phyloP scores from a whole-genome alignment of 345 rosid species.

The Eucalyptus lansdowneana region DNA sequence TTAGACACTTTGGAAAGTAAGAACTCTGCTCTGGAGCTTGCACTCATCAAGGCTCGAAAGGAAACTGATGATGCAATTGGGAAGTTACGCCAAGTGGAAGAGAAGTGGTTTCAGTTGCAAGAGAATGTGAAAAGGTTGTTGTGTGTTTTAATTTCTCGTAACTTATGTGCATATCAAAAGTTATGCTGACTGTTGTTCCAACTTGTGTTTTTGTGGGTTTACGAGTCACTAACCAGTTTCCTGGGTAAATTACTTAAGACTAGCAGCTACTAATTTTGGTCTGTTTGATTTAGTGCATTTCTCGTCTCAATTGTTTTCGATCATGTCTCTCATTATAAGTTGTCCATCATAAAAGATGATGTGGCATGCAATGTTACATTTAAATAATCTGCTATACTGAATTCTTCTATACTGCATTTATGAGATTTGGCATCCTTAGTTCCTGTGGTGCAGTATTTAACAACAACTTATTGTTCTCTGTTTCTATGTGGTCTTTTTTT shows the following conservation, averaged over 20 bases:
- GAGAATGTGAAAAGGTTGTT: constrained; percentile 55
- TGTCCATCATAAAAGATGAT: background rate
- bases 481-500: background rate
- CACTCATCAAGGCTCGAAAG: constrained; percentile 51
- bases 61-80: constrained; percentile 28
- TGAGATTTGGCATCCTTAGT: background rate
- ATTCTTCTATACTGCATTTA: background rate
- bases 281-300: background rate
- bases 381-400: background rate
- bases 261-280: background rate
- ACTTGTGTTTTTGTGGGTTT: background rate
- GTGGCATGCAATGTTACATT: background rate
- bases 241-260: background rate
- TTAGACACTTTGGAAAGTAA: constrained; percentile 53
- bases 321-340: background rate
- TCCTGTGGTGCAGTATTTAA: background rate
- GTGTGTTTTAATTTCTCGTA: background rate
- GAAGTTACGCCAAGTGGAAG: constrained; percentile 60
- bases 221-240: background rate
- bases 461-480: background rate
- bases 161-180: background rate
- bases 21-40: constrained; percentile 58
- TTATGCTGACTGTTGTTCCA: background rate
- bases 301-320: background rate
- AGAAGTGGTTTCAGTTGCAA: constrained; percentile 56